Evolutionary conservation across 306 rosid species (phyloP).

Genomic region (Vigna angularis): DNA sequence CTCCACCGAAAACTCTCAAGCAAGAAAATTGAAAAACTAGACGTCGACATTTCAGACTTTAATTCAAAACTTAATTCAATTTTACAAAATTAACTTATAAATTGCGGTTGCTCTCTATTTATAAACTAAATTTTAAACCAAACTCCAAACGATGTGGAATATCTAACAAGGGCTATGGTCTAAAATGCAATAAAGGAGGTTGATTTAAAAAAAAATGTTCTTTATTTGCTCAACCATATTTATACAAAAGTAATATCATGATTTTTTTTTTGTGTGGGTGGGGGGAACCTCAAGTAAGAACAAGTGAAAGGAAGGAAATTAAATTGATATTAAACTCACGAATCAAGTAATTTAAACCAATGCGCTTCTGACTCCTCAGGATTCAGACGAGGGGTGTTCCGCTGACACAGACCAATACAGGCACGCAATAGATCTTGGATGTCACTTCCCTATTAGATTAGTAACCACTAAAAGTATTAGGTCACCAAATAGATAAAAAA

Average conservation of each 20-base stretch:
- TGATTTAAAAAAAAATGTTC: neutral
- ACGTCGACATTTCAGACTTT: too few species aligned
- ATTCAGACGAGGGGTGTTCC: conserved; percentile 97
- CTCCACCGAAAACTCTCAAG: too few species aligned
- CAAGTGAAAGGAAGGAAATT: conserved; percentile 20
- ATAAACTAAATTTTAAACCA: too few species aligned
- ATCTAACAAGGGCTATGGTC: neutral
- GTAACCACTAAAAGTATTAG: conserved; percentile 43
- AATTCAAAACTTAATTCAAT: too few species aligned
- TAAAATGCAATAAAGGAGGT: conserved; percentile 9
- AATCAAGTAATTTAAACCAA: conserved; percentile 96
- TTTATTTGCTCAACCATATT: conserved; percentile 10
- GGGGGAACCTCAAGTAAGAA: neutral
- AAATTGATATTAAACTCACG: conserved; percentile 64
- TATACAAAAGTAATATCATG: conserved; percentile 2
- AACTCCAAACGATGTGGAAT: too few species aligned
- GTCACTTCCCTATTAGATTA: conserved; percentile 65
- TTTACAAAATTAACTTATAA: too few species aligned
- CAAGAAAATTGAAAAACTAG: too few species aligned
- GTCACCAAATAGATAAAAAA: conserved; percentile 23
- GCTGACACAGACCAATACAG: conserved; percentile 91
- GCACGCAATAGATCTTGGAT: conserved; percentile 67
- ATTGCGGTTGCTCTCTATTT: too few species aligned
- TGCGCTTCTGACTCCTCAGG: conserved; percentile 93
- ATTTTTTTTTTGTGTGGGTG: neutral